Percentiles rank a stretch among this genome's conserved stretches.
These are phyloP conservation scores for Aaosphaeria pasadenensis DNA, from an alignment of 2,329 filamentous ascomycete genomes.

Conservation along the genomic window DNA sequence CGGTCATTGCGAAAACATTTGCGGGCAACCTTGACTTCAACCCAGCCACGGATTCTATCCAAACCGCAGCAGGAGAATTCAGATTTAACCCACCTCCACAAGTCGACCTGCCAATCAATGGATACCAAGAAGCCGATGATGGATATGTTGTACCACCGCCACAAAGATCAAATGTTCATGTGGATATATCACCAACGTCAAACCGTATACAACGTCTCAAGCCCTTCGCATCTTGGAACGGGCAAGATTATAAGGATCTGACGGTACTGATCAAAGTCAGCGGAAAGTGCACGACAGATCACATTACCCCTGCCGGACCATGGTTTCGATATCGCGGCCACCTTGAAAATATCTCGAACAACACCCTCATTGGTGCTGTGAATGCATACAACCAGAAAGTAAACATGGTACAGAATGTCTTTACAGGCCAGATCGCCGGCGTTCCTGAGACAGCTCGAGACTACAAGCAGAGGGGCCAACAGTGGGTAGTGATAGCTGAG, in stretches of 20 bases:
- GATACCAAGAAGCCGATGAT: conserved; percentile 87
- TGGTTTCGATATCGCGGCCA: conserved; percentile 99
- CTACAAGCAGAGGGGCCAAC: conserved; percentile 95
- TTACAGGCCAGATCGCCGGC: conserved; percentile 77
- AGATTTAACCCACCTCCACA: conserved; percentile 76
- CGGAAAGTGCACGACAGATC: conserved; percentile 95
- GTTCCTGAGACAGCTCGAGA: conserved; percentile 93
- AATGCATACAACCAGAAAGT: conserved; percentile 95
- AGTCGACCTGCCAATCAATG: conserved; percentile 71
- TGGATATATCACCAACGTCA: conserved; percentile 81
- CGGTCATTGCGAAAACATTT: conserved; percentile 82
- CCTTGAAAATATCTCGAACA: conserved; percentile 99
- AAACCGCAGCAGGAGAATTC: conserved; percentile 94
- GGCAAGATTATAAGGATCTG: conserved; percentile 79
- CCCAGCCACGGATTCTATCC: conserved; percentile 83
- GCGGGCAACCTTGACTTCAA: conserved; percentile 90
- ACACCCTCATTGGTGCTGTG: conserved; percentile 97
- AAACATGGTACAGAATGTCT: conserved; percentile 94
- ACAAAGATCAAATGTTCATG: conserved; percentile 69
- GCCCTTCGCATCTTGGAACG: conserved; percentile 85
- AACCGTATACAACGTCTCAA: conserved; percentile 91
- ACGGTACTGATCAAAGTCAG: conserved; percentile 95
- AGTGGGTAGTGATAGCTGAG: conserved; percentile 97
- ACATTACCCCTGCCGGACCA: conserved; percentile 95
- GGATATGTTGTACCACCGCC: conserved; percentile 94